Evolutionary conservation across 1,139 yeast genomes (phyloP).

Genomic region (Lodderomyces theae): DNA sequence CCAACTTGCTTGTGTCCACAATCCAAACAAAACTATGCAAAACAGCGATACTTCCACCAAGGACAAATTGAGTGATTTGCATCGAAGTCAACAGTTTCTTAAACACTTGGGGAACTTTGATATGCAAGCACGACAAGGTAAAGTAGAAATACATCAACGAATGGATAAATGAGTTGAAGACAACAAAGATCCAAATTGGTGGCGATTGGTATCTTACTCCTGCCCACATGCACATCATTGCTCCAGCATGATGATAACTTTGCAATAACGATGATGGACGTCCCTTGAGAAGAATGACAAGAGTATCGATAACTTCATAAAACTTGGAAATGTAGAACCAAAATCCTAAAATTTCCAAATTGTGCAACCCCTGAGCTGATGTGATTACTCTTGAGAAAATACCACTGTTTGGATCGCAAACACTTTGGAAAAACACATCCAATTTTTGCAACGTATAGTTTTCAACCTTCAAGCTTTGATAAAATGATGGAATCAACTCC

Average conservation of each 20-base stretch:
- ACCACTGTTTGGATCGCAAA: slow-evolving; percentile 63
- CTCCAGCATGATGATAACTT: slow-evolving; percentile 80
- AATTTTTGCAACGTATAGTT: slow-evolving; percentile 14
- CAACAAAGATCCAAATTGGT: slow-evolving; percentile 80
- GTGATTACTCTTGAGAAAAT: slow-evolving; percentile 40
- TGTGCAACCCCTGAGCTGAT: slow-evolving; percentile 27
- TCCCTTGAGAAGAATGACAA: slow-evolving; percentile 67
- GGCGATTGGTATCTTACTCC: slow-evolving; percentile 71
- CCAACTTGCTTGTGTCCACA: slow-evolving; percentile 43
- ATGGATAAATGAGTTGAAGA: slow-evolving; percentile 75
- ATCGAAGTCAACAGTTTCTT: slow-evolving; percentile 63
- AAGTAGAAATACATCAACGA: slow-evolving; percentile 75
- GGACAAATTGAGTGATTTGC: slow-evolving; percentile 68
- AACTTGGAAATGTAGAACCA: slow-evolving; percentile 71
- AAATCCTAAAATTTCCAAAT: slow-evolving; percentile 61
- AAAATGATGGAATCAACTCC: slow-evolving; percentile 14
- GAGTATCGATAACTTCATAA: slow-evolving; percentile 70
- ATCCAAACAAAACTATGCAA: slow-evolving; percentile 62
- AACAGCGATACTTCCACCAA: slow-evolving; percentile 69
- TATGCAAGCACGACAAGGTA: slow-evolving; percentile 59
- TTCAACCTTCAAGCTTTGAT: slow-evolving; percentile 11
- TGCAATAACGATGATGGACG: slow-evolving; percentile 66
- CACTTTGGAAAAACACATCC: slow-evolving; percentile 49
- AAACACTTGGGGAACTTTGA: slow-evolving; percentile 56
- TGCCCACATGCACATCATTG: slow-evolving; percentile 83